Percentiles rank a stretch among this genome's conserved stretches.
These are phyloP conservation scores for Kingdonia uniflora DNA, from an alignment of 164 flowering plant genomes.

Conservation along the genomic window DNA sequence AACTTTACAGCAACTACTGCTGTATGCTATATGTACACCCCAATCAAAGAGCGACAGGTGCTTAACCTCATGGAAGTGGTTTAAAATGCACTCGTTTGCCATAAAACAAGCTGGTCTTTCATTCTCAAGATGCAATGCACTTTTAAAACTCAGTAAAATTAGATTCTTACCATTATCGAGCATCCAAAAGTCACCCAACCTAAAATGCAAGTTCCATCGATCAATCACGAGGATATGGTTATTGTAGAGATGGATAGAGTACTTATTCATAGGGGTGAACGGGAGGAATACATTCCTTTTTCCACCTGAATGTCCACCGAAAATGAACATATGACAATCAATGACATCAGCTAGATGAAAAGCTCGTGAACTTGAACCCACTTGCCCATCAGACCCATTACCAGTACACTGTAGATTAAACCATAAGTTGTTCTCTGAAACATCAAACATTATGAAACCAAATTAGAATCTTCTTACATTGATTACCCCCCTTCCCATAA, in stretches of 20 bases:
- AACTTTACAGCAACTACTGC: too few species aligned
- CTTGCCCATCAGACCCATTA: constrained; percentile 70
- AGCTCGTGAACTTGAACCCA: constrained; percentile 84
- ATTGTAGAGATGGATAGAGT: background rate
- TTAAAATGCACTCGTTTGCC: too few species aligned
- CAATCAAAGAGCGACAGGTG: too few species aligned
- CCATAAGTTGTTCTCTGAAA: constrained; percentile 84
- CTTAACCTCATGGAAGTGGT: too few species aligned
- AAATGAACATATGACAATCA: constrained; percentile 90
- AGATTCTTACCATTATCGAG: constrained; percentile 72
- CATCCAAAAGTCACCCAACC: constrained; percentile 99
- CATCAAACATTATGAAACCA: constrained; percentile 7
- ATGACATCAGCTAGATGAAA: constrained; percentile 85
- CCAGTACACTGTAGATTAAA: constrained; percentile 94
- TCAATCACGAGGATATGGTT: constrained; percentile 1
- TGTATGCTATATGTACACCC: too few species aligned
- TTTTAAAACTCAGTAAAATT: background rate
- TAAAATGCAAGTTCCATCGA: constrained; percentile 23
- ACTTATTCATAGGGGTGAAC: too few species aligned
- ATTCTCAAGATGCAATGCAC: background rate
- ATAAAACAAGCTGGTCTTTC: too few species aligned
- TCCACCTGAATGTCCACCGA: constrained; percentile 85
- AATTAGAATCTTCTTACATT: background rate
- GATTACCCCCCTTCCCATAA: too few species aligned
- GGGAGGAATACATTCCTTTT: constrained; percentile 39